Conservation (phyloP, 805 yeast genomes). For the Yarrowia sp. region DNA sequence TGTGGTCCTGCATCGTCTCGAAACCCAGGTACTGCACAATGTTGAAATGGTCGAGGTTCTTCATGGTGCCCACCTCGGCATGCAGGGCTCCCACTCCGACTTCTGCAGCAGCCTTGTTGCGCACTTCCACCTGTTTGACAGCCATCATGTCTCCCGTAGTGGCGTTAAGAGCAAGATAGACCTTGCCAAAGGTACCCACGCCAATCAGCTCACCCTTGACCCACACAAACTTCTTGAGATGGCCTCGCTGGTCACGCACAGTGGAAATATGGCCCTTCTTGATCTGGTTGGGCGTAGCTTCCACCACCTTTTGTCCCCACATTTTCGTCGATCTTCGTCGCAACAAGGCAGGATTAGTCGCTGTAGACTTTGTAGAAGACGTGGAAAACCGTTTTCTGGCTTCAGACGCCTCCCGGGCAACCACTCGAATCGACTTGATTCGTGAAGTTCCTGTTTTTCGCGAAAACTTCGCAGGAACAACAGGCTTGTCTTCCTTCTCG, state of each 20-base stretch:
- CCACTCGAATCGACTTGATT: constrained; percentile 90
- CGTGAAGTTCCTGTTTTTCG: constrained; percentile 50
- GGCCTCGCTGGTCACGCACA: constrained; percentile 68
- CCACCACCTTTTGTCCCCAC: constrained; percentile 97
- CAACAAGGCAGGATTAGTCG: constrained; percentile 52
- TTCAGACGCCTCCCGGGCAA: constrained; percentile 88
- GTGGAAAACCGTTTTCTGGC: constrained; percentile 56
- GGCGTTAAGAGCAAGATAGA: constrained; percentile 86
- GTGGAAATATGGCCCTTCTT: constrained; percentile 70
- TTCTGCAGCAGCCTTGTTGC: constrained; percentile 54
- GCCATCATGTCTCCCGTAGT: constrained; percentile 99
- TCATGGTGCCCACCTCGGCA: constrained; percentile 91
- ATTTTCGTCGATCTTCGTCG: constrained; percentile 86
- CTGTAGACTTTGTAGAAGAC: constrained; percentile 35
- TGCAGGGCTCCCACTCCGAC: constrained; percentile 82
- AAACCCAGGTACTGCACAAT: constrained; percentile 97
- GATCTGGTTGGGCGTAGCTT: constrained; percentile 77
- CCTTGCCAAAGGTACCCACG: constrained; percentile 95
- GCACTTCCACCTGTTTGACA: constrained; percentile 86
- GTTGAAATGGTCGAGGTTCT: constrained; percentile 90
- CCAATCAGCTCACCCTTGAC: constrained; percentile 97
- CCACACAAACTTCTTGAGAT: constrained; percentile 91
- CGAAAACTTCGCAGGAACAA: constrained; percentile 15
- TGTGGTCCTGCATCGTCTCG: constrained; percentile 70
- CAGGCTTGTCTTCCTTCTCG: neutral